Conservation (phyloP, 768 basidiomycete genomes). For the Nevesoporus exiguus region DNA sequence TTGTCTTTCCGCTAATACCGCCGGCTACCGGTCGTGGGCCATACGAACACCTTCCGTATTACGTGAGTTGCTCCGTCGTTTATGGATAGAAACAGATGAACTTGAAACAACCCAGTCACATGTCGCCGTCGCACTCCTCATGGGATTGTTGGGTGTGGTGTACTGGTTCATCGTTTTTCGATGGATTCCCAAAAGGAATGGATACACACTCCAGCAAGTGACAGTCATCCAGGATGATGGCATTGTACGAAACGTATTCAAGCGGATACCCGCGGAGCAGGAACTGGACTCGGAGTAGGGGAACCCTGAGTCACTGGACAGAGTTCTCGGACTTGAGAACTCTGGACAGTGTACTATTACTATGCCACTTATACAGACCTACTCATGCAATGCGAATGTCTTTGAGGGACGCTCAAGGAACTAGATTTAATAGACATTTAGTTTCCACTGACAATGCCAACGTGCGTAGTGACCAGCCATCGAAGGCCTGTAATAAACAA, state of each 20-base stretch:
- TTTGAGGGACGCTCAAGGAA: no score
- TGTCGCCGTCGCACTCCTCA: slow-evolving; percentile 40
- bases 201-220: slow-evolving; percentile 47
- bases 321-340: no score
- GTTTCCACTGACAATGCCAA: no score
- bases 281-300: background rate
- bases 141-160: slow-evolving; percentile 46
- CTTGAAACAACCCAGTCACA: slow-evolving; percentile 39
- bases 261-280: slow-evolving; percentile 28
- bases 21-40: slow-evolving; percentile 48
- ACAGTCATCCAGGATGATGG: slow-evolving; percentile 52
- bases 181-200: slow-evolving; percentile 45
- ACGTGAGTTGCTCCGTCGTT: slow-evolving; percentile 41
- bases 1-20: slow-evolving; percentile 61
- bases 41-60: slow-evolving; percentile 64
- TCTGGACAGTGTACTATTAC: no score
- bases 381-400: no score
- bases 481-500: no score
- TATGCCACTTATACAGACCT: no score
- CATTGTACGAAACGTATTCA: slow-evolving; percentile 50
- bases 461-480: no score
- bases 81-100: background rate
- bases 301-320: no score
- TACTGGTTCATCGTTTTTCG: slow-evolving; percentile 58
- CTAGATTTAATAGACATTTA: no score